phyloP scores from a whole-genome alignment of 2,329 filamentous ascomycete species.

The Talaromyces sp. region DNA sequence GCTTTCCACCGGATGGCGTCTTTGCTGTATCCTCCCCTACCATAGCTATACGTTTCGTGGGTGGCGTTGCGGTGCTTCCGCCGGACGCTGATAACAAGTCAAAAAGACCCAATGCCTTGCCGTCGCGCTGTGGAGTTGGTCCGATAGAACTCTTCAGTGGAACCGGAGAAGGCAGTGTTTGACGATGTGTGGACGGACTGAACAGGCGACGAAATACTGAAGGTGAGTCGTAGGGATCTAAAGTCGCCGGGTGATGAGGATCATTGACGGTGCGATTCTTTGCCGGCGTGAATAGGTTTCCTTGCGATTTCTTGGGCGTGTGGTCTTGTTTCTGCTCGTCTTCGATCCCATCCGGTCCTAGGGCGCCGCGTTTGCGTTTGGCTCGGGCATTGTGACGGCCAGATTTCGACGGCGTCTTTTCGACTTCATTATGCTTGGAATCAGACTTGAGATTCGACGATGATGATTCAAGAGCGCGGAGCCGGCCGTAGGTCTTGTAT shows the following conservation, averaged over 20 bases:
- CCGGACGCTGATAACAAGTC: conserved; percentile 41
- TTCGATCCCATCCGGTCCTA: conserved; percentile 16
- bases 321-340: background rate
- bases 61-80: conserved; percentile 29
- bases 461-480: conserved; percentile 32
- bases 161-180: conserved; percentile 17
- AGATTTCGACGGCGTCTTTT: conserved; percentile 12
- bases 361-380: conserved; percentile 29
- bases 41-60: conserved; percentile 21
- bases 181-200: conserved; percentile 27
- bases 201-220: conserved; percentile 31
- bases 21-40: conserved; percentile 23
- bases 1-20: conserved; percentile 32
- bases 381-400: conserved; percentile 16
- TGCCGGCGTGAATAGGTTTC: conserved; percentile 25
- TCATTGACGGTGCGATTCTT: conserved; percentile 18
- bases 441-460: conserved; percentile 6
- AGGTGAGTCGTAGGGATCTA: conserved; percentile 43
- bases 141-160: conserved; percentile 38
- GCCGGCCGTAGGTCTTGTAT: conserved; percentile 42
- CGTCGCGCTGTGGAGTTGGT: conserved; percentile 45
- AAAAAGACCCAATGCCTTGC: conserved; percentile 43
- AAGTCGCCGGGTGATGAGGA: conserved; percentile 28
- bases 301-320: conserved; percentile 7
- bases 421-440: conserved; percentile 16